Evolutionary conservation across 2,329 filamentous ascomycete species (phyloP).

Genomic region (Sarocladium oryzae): DNA sequence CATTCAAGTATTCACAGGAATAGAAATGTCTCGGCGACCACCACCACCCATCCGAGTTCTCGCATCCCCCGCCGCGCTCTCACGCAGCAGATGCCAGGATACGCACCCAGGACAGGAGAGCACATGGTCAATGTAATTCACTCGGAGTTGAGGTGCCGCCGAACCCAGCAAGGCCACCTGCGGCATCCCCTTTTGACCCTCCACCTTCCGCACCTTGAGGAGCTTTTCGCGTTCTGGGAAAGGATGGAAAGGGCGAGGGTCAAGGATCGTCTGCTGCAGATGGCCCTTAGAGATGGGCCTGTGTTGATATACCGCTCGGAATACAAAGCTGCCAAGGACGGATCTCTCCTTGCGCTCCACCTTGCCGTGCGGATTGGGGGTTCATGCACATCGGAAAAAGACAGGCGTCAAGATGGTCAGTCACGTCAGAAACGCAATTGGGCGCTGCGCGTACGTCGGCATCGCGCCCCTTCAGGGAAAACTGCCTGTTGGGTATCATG

Average conservation of each 20-base stretch:
- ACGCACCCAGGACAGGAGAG: constrained; percentile 3
- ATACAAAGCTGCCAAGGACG: constrained; percentile 71
- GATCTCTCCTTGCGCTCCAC: constrained; percentile 71
- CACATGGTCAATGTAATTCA: constrained; percentile 8
- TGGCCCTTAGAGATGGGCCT: constrained; percentile 11
- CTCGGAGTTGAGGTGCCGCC: constrained; percentile 4
- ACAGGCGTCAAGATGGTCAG: neutral
- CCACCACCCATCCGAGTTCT: constrained; percentile 28
- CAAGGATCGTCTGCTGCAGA: constrained; percentile 18
- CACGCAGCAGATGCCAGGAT: constrained; percentile 2
- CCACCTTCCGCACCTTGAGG: neutral
- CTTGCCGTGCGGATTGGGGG: constrained; percentile 55
- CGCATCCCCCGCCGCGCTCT: constrained; percentile 20
- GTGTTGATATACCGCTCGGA: constrained; percentile 61
- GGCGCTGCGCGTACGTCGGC: neutral
- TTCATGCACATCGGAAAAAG: too few species aligned
- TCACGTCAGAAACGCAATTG: neutral
- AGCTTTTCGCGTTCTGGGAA: neutral
- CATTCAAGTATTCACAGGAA: neutral
- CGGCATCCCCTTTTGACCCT: neutral
- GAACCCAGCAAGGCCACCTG: constrained; percentile 3
- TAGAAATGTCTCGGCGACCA: constrained; percentile 35
- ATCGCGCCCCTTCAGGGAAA: constrained; percentile 3
- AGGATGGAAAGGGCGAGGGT: constrained; percentile 36
- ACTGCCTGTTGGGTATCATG: constrained; percentile 32